Evolutionary conservation across 441 rosid genomes (phyloP).

Genomic region (Biscutella laevigata): DNA sequence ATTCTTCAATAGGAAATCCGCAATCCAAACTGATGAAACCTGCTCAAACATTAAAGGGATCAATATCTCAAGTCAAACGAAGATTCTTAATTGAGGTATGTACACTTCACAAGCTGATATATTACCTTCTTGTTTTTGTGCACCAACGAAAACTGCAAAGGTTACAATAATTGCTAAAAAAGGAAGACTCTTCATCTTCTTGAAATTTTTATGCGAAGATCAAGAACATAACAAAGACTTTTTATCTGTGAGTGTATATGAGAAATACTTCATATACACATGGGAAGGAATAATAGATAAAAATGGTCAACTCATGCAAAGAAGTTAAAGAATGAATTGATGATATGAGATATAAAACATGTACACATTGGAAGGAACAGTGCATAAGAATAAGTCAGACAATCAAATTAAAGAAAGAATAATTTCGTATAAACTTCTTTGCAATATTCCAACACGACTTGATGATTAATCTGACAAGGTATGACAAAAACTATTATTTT

Average conservation of each 20-base stretch:
- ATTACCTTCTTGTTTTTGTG: slow-evolving; percentile 4
- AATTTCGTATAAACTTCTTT: neutral
- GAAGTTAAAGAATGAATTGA: too few relatives aligned
- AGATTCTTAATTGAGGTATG: too few relatives aligned
- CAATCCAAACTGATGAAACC: slow-evolving; percentile 27
- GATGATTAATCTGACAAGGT: neutral
- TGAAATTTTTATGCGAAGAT: neutral
- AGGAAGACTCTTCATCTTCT: neutral
- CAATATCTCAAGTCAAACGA: neutral
- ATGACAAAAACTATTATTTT: too few relatives aligned
- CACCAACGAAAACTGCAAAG: neutral
- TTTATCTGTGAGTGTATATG: neutral
- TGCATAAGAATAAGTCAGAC: too few relatives aligned
- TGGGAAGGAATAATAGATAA: neutral
- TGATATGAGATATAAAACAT: too few relatives aligned
- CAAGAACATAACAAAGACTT: neutral
- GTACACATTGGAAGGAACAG: too few relatives aligned
- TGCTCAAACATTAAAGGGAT: neutral
- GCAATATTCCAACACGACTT: neutral
- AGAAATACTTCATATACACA: neutral
- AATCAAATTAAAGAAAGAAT: neutral
- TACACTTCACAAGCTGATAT: neutral
- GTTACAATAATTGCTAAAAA: neutral
- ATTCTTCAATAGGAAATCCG: slow-evolving; percentile 2
- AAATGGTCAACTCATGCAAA: neutral